Base-by-base conservation (phyloP, 129 eudicot species). In the Pulicaria dysenterica region DNA sequence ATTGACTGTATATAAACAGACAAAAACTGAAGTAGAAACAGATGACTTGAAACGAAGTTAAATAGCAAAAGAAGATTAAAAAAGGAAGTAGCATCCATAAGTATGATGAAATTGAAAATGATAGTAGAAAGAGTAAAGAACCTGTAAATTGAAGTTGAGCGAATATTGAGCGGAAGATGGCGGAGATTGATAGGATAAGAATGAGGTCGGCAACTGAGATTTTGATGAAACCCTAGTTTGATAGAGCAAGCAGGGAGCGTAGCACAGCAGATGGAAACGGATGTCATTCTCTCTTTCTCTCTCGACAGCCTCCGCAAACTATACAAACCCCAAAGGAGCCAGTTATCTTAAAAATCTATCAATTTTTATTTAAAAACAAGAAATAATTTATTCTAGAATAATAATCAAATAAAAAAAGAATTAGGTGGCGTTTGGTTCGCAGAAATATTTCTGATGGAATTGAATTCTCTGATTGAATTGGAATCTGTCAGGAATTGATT, bases 161-260 rank as follows among this genome's bases (percentile, higher is more conserved):
- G 77, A 54, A n/a, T 64, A 55, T 70, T 45, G 60, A 57, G 58
- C 3, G 72, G 34, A 53, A 5, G 15, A 16, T 11, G 39, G 41
- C 15, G 44, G 39, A 69, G 63, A 63, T 63, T 63, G 67, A 61
- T 39, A 6, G 67, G 64, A 15, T 65, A 50, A 11, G 58, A 51
- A 49, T 3, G 19, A 42, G 53, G 12, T 17, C 49, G 31, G 53
- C 57, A 41, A 44, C 24, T 70, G 14, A 66, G 77, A 11, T 5
- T 50, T 41, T 14, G 81, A 61, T 77, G 81, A 41, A 77, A 70
- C 81, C 76, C 81, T 69, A 61, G 48, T 61, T 77, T 77, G 69
- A 41, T 77, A 36, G 65, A 53, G 2, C 43, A 72, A 50, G 40
- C 15, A 6, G 77, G 77, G 42, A 3, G 48, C 42, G 76, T 47